Evolutionary conservation across 1,284 basidiomycete genomes (phyloP).

Genomic region (Cryptococcus sp.): DNA sequence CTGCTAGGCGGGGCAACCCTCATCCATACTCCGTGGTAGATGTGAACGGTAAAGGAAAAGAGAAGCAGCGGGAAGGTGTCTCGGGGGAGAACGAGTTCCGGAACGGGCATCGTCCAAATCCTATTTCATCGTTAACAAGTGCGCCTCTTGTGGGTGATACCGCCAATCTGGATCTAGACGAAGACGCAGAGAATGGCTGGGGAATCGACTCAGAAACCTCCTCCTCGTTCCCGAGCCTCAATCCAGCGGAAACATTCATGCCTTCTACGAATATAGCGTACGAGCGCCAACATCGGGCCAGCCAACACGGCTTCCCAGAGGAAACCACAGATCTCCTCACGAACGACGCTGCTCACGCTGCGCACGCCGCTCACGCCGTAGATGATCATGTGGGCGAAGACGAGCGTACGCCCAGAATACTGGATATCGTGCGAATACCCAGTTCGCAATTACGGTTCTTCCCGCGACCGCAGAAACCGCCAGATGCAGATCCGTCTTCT

Average conservation of each 20-base stretch:
- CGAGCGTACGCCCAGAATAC: conserved; percentile 21
- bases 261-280: conserved; percentile 28
- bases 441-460: conserved; percentile 52
- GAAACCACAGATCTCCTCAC: background rate
- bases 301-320: no score
- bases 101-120: background rate
- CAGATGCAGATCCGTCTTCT: conserved; percentile 18
- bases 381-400: background rate
- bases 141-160: background rate
- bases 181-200: conserved; percentile 9
- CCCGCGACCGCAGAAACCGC: conserved; percentile 34
- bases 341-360: background rate
- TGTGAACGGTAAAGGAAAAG: conserved; percentile 24
- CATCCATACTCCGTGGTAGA: background rate
- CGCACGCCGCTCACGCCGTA: background rate
- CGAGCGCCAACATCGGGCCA: conserved; percentile 6
- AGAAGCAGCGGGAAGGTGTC: conserved; percentile 8
- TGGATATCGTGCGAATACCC: conserved; percentile 49
- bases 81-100: background rate
- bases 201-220: background rate
- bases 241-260: conserved; percentile 19
- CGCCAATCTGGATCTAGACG: background rate
- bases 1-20: background rate
- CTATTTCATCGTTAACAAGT: background rate
- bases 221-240: background rate